Percentiles rank a stretch among this genome's conserved stretches.
Conservation (phyloP, 23 red algal genomes). For the Gracilaria caudata region DNA sequence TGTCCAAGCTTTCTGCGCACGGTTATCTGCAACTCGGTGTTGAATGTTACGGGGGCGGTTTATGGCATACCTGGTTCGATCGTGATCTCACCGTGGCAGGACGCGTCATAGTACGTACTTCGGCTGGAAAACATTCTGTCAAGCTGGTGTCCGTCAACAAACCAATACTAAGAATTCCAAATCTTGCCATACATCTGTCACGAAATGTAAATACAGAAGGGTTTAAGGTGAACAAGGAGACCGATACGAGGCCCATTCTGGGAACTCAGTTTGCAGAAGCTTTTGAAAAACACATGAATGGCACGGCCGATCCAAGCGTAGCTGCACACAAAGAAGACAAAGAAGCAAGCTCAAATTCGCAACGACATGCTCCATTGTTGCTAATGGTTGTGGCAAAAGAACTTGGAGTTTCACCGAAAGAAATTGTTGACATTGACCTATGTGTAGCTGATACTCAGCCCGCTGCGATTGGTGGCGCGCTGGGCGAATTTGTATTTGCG, state of each 20-base stretch:
- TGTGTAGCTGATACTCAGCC: constrained; percentile 80
- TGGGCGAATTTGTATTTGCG: constrained; percentile 79
- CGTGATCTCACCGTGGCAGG: constrained; percentile 87
- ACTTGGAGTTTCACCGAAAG: constrained; percentile 33
- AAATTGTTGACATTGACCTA: constrained; percentile 80
- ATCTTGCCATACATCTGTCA: constrained; percentile 85
- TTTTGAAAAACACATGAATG: not conserved
- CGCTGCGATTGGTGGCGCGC: constrained; percentile 66
- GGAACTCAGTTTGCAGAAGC: constrained; percentile 45
- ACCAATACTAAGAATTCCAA: constrained; percentile 81
- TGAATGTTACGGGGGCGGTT: constrained; percentile 89
- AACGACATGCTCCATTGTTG: constrained; percentile 64
- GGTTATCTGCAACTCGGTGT: constrained; percentile 78
- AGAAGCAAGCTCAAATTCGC: not conserved
- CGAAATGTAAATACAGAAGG: constrained; percentile 75
- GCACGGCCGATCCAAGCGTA: not conserved
- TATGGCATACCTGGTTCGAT: constrained; percentile 98
- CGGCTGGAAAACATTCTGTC: not conserved
- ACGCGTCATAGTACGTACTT: constrained; percentile 60
- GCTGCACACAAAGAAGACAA: constrained; percentile 11
- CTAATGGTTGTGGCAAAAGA: constrained; percentile 34
- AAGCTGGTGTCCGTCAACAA: constrained; percentile 56
- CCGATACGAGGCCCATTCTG: constrained; percentile 73
- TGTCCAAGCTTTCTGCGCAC: constrained; percentile 16
- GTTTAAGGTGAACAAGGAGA: constrained; percentile 83